phyloP scores from a whole-genome alignment of 106 monocot species.

The Iris macrosiphon region DNA sequence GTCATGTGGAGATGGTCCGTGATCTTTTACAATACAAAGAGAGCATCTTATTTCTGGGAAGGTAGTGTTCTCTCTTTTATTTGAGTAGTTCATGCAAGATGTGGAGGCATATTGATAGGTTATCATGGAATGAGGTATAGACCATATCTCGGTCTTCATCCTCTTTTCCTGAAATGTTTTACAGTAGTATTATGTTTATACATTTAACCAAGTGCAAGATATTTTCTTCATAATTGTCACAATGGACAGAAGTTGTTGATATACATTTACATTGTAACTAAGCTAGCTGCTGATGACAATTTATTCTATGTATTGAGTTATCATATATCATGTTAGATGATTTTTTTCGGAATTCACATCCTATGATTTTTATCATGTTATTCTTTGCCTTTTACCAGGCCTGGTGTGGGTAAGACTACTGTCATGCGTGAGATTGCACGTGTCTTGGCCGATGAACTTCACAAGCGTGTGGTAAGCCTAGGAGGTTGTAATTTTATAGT shows the following conservation, averaged over 20 bases:
- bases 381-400: slow-evolving; percentile 31
- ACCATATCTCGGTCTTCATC: too few species aligned
- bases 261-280: too few species aligned
- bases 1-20: slow-evolving; percentile 87
- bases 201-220: too few species aligned
- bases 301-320: too few species aligned
- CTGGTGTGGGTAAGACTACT: slow-evolving; percentile 96
- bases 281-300: too few species aligned
- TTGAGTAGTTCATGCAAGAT: neutral
- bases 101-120: neutral
- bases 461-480: slow-evolving; percentile 73
- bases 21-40: slow-evolving; percentile 77
- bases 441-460: slow-evolving; percentile 85
- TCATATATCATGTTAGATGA: too few species aligned
- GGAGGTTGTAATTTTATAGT: neutral
- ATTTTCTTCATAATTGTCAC: too few species aligned
- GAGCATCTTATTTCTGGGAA: slow-evolving; percentile 88
- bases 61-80: slow-evolving; percentile 24
- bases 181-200: too few species aligned
- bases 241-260: too few species aligned
- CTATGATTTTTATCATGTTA: neutral
- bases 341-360: too few species aligned
- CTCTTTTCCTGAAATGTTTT: too few species aligned
- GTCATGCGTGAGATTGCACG: slow-evolving; percentile 93
- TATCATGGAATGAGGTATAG: neutral